Evolutionary conservation across 208 protist genomes (phyloP), one percentile per base, ranked within the genome.

Genomic region (Blastocrithidia nonstop): DNA sequence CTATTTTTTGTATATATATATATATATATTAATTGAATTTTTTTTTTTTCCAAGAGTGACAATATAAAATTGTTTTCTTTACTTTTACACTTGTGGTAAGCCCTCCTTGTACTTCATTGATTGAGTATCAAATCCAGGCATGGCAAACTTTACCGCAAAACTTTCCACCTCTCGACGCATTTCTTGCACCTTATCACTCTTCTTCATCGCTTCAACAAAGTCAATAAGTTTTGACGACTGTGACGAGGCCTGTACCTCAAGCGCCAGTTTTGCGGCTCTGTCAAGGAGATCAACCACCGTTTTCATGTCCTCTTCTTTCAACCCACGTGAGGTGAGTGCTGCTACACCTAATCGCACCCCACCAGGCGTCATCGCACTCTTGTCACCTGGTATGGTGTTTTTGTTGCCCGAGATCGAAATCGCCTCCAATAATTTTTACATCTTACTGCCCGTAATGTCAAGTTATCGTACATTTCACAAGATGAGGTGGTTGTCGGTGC

Each of bases 401-500:
- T 99, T 99, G 78, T 99, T 99, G 17, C 85, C 56, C 0, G 94
- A 92, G 54, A 99, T 97, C 48, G 65, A 63, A 17, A 86, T 57
- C 26, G 48, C 46, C 42, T 97, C 92, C 3, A 93, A 71, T 9
- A 97, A 52, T 69, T 97, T 97, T 71, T 99, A 95, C 27, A 98
- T 23, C 63, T 98, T 97, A 57, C 67, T 88, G 38, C 97, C 96
- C 6, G 93, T 97, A 22, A 98, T 23, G 2, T 72, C 75, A 29
- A 95, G 74, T 46, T 79, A 74, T 36, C 96, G 81, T 15, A 99
- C 58, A 69, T 99, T 96, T 93, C 92, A 97, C 11, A 99, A 77
- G 6, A 98, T 49, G 17, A 98, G 62, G 66, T 98, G 97, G 70
- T 98, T 99, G 50, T 99, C 96, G 3, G 96, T 98, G 41, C 96